Evolutionary conservation across 139 green algal species (phyloP).

Genomic region (Deuterostichococcus epilithicus): DNA sequence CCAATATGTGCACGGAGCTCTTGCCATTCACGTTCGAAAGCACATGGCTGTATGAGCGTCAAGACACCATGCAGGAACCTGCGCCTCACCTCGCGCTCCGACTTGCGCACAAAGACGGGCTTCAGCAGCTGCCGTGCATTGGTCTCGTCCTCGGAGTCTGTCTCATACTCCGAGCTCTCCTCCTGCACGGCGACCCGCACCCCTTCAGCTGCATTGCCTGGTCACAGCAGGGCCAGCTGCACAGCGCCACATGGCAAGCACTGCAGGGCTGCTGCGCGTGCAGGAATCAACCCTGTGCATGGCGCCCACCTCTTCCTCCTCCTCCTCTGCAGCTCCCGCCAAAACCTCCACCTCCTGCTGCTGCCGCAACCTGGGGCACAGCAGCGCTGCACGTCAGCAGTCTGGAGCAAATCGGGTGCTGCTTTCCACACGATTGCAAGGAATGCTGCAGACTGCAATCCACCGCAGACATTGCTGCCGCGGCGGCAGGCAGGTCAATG

Average conservation of each 20-base stretch:
- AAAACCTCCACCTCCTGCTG: slow-evolving; percentile 37
- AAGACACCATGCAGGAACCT: background rate
- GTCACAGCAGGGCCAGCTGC: background rate
- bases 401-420: no score
- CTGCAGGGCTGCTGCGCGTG: background rate
- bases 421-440: no score
- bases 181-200: slow-evolving; percentile 14
- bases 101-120: slow-evolving; percentile 83
- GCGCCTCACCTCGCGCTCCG: slow-evolving; percentile 56
- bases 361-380: slow-evolving; percentile 34
- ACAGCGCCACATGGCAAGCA: background rate
- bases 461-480: no score
- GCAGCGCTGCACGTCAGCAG: no score
- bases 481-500: no score
- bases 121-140: slow-evolving; percentile 61
- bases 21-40: background rate
- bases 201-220: background rate
- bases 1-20: background rate
- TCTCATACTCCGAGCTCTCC: slow-evolving; percentile 73
- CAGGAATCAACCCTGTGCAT: background rate
- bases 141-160: slow-evolving; percentile 58
- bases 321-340: slow-evolving; percentile 20
- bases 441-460: no score
- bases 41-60: background rate
- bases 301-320: slow-evolving; percentile 18